Percentiles rank a stretch among this genome's conserved stretches.
Conservation (phyloP, 768 basidiomycete species). For the Cystobasidium onofrii region DNA sequence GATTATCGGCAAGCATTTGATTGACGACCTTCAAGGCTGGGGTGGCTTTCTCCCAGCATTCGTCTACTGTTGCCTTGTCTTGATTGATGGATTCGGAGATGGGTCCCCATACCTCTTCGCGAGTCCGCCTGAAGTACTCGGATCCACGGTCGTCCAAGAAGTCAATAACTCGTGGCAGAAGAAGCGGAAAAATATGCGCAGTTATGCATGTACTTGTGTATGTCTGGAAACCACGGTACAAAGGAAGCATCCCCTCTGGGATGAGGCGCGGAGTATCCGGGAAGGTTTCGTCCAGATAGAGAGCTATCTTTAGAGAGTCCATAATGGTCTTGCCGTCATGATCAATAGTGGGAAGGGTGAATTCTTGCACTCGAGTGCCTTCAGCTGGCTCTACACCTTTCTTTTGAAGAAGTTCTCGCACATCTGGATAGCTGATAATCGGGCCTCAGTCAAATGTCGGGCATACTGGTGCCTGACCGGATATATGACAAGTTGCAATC, state of each 20-base stretch:
- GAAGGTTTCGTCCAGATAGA: constrained; percentile 8
- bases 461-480: background rate
- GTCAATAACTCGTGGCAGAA: background rate
- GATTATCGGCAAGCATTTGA: constrained; percentile 1
- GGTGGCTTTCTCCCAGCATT: constrained; percentile 2
- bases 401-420: background rate
- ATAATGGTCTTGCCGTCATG: constrained; percentile 18
- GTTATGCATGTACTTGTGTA: background rate
- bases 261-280: constrained; percentile 14
- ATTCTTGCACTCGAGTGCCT: background rate
- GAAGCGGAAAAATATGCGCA: constrained; percentile 5
- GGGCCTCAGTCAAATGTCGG: background rate
- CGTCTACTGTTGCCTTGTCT: constrained; percentile 18
- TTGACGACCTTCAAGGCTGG: background rate
- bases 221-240: background rate
- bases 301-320: constrained; percentile 19
- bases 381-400: background rate
- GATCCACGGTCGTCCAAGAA: constrained; percentile 20
- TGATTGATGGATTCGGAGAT: constrained; percentile 8
- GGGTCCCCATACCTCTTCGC: constrained; percentile 9
- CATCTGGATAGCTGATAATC: background rate
- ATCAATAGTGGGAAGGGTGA: constrained; percentile 17
- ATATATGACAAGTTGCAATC: background rate
- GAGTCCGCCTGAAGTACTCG: constrained; percentile 21
- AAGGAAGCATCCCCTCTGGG: background rate